Evolutionary conservation across 192 early-diverging fungal species (phyloP), one percentile per base, ranked within the genome.

Genomic region (Obelidium mucronatum): DNA sequence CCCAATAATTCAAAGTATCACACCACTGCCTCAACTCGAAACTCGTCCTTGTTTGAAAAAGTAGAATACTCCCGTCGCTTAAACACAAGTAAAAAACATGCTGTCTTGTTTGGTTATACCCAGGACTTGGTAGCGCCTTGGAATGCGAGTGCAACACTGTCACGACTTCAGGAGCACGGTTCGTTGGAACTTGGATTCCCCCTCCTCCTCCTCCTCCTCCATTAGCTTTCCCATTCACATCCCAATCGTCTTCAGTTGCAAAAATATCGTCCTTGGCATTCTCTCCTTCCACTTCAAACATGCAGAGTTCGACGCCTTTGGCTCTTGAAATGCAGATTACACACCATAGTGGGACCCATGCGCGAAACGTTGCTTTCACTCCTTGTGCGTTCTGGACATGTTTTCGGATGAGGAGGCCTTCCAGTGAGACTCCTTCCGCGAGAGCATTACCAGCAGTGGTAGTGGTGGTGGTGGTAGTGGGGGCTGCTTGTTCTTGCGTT

Each of bases 1-100:
- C 95, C 96, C 96, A 99, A 76, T 93, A 95, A 81, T 98, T 99
- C 74, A 96, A 93, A 3, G 92, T 93, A 0, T 88, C 76, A 0
- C 94, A 93, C 97, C 97, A 99, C 64, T 90, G 91, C 35, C 89
- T 88, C 36, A 95, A 84, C 56, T 90, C 89, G 26, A 90, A 88
- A 66, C 88, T 85, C 2, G 84, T 90, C 8, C 82, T 80, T 0
- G 92, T 87, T 80, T 99, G 95, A 86, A 97, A 97, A n/a, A 98
- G 82, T 65, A n/a, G n/a, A 95, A 94, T 6, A 93, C 92, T 91
- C 8, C 93, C 93, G 70, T 93, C 91, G 0, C 88, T 83, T n/a
- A n/a, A n/a, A n/a, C n/a, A n/a, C n/a, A n/a, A n/a, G n/a, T n/a
- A n/a, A n/a, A n/a, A n/a, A n/a, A n/a, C n/a, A n/a, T n/a, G n/a